Base-by-base conservation (phyloP, 345 rosid species). In the Lepidium didymum region DNA sequence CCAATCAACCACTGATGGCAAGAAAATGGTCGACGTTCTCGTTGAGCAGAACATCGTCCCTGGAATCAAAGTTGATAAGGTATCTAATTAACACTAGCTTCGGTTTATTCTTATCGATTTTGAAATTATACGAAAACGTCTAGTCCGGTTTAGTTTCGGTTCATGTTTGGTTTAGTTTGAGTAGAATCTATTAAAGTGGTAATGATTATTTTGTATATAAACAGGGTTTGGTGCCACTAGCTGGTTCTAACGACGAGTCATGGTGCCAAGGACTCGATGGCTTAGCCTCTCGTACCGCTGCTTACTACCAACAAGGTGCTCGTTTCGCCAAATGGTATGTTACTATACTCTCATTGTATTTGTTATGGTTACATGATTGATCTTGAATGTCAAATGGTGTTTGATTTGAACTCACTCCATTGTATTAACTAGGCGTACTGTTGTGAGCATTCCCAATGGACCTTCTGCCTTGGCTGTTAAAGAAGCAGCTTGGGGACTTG, bases 181-280 rank as follows among this genome's bases (percentile, higher is more conserved):
- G 36, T 12, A 6, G 27, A 34, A 34, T 3, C 41, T 54, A 53
- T 31, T 12, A 27, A 7, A 29, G 37, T 52, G 56, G 49, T 35
- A 10, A 50, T 53, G 70, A 2, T 43, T 19, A 16, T 41, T 42
- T 68, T 68, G 49, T 37, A 29, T 47, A 69, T 38, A 6, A 58
- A 27, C 78, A 92, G 98, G 98, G 98, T 84, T 85, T 92, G 87
- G 98, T 92, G 59, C 98, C 98, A 7, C 87, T 90, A 6, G 70
- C 69, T 75, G 98, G 96, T 45, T 90, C 97, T 50, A 85, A 92
- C 72, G 68, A 85, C 9, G 98, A 90, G 82, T 92, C 98, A 1
- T 92, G 98, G 98, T 92, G 97, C 85, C 97, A 92, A 78, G 98
- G 98, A 74, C 95, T 92, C 15, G 98, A 92, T 15, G 96, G 96